A percentile compares a stretch with the other conserved stretches of the same genome.
Evolutionary conservation across 2,329 filamentous ascomycete genomes (phyloP).

Genomic region (Plenodomus tracheiphilus): DNA sequence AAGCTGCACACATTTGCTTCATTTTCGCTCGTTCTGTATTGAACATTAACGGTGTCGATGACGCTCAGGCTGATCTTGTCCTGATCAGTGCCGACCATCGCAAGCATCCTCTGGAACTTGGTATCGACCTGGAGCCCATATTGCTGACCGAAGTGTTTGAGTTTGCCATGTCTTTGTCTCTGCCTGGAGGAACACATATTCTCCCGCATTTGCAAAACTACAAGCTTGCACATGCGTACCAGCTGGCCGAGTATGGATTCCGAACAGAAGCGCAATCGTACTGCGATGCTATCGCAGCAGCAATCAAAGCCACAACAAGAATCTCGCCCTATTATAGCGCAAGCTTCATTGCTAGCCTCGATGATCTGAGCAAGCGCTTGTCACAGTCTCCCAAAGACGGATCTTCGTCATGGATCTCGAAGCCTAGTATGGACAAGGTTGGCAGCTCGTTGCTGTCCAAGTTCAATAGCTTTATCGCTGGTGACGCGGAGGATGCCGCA

Average conservation of each 20-base stretch:
- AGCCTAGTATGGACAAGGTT: constrained; percentile 94
- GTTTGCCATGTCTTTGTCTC: constrained; percentile 76
- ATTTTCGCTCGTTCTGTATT: constrained; percentile 76
- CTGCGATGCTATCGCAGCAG: constrained; percentile 77
- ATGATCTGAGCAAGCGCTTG: constrained; percentile 81
- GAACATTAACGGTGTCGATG: constrained; percentile 81
- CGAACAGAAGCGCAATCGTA: constrained; percentile 86
- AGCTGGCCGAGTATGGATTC: constrained; percentile 81
- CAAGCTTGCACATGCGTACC: constrained; percentile 85
- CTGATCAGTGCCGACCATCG: constrained; percentile 84
- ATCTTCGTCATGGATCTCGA: constrained; percentile 86
- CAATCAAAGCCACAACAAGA: constrained; percentile 79
- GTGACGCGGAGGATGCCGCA: constrained; percentile 75
- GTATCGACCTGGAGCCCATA: constrained; percentile 81
- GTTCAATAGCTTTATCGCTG: constrained; percentile 95
- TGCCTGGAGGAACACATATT: constrained; percentile 54
- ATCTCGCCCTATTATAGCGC: constrained; percentile 85
- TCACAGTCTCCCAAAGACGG: constrained; percentile 83
- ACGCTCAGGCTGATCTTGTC: constrained; percentile 76
- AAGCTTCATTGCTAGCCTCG: constrained; percentile 72
- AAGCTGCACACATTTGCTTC: constrained; percentile 93
- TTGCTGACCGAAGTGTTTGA: constrained; percentile 96
- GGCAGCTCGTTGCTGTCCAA: constrained; percentile 87
- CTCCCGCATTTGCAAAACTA: constrained; percentile 86
- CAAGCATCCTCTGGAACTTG: constrained; percentile 70